Conservation (phyloP, 225 moss, liverwort and hornwort genomes). For the Thuidium tamariscinum region DNA sequence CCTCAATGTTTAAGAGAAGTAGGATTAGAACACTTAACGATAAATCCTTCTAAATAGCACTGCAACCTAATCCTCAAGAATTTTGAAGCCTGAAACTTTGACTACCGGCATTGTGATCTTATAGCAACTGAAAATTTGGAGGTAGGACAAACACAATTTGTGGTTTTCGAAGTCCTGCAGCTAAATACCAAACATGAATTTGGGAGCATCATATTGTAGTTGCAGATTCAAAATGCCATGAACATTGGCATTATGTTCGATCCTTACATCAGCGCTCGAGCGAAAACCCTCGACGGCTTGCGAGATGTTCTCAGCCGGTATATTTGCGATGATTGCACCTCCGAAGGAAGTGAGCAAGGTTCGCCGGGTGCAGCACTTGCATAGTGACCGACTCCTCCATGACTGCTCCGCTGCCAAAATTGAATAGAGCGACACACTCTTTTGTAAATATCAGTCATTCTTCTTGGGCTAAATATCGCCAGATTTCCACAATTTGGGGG, state of each 20-base stretch:
- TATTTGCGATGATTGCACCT: conserved; percentile 2
- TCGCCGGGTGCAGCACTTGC: conserved; percentile 35
- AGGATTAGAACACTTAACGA: background rate
- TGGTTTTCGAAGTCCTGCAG: background rate
- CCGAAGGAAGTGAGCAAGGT: conserved; percentile 23
- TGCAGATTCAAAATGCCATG: background rate
- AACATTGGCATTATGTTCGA: background rate
- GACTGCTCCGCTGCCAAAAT: background rate
- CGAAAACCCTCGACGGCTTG: background rate
- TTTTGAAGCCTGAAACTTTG: background rate
- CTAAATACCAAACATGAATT: background rate
- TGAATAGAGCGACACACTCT: background rate
- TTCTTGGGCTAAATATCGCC: background rate
- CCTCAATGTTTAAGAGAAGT: background rate
- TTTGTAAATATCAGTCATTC: background rate
- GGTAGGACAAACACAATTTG: background rate
- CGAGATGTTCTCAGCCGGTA: background rate
- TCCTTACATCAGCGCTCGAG: conserved; percentile 15
- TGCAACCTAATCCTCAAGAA: background rate
- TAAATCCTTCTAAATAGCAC: background rate
- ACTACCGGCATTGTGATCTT: background rate
- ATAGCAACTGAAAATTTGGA: background rate
- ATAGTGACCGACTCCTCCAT: background rate
- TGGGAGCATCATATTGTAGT: background rate
- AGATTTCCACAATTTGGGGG: background rate